Conservation (phyloP, 2,329 filamentous ascomycete species). For the Neopestalotiopsis sp. region DNA sequence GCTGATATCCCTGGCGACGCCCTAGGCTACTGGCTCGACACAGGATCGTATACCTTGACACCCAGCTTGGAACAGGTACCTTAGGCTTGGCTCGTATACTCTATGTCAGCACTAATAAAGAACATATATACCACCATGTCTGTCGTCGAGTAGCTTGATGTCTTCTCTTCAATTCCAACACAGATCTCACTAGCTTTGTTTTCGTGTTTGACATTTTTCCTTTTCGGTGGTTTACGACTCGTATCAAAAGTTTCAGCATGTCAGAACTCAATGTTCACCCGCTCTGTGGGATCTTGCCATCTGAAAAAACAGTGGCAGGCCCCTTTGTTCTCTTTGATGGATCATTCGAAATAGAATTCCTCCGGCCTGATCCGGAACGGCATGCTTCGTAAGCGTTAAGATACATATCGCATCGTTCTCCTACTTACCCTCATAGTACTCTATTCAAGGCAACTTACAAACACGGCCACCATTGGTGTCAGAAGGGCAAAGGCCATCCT, state of each 20-base stretch:
- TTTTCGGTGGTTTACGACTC: background rate
- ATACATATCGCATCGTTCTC: background rate
- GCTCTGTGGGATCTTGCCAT: background rate
- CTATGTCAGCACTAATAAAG: no score
- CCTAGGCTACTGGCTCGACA: no score
- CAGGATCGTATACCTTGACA: no score
- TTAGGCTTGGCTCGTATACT: no score
- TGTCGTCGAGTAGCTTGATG: no score
- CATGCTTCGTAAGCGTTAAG: background rate
- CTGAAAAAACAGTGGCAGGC: background rate
- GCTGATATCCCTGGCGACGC: no score
- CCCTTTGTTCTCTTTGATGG: background rate
- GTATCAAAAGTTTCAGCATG: background rate
- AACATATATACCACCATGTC: no score
- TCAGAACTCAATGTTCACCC: background rate
- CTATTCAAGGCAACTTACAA: conserved; percentile 11
- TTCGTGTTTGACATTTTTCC: background rate
- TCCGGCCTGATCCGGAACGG: background rate
- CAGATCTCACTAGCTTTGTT: no score
- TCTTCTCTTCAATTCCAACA: no score
- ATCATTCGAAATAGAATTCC: conserved; percentile 3
- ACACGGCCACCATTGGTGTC: background rate
- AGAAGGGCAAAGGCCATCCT: conserved; percentile 8
- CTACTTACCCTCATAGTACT: background rate
- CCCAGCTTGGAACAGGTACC: no score